Evolutionary conservation across 2,329 filamentous ascomycete species (phyloP), one percentile per base, ranked within the genome.

Genomic region (Penicillium griseofulvum): DNA sequence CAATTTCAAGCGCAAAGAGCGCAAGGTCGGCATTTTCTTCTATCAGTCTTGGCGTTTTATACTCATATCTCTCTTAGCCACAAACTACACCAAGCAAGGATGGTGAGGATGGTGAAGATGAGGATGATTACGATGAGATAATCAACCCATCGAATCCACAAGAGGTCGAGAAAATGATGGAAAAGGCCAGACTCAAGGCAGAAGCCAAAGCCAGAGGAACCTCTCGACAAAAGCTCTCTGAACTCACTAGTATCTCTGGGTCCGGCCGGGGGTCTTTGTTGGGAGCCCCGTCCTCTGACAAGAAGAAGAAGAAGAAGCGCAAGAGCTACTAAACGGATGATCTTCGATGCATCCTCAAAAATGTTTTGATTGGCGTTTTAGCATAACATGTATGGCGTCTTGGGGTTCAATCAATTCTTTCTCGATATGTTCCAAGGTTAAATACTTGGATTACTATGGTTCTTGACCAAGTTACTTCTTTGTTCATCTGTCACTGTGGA

Each of bases 1-100:
- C 8, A 71, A 71, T 44, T 76, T 71, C 49, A 74, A 69, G 60
- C 68, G 68, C 50, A 75, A 72, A 52, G 63, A 66, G 52, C 54
- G 49, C 14, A 47, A 54, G 51, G 67, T 67, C 47, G 41, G 71
- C 69, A 12, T 26, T 24, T 52, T 47, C n/a, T 12, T 49, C 14
- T 19, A 14, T 43, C 19, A 1, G 12, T 9, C 4, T 33, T 19
- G 8, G 8, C 12, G 24, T 45, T 33, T 52, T 28, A 8, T 52
- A 41, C 52, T 56, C 49, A 58, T 17, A 58, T 17, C 29, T 39
- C 4, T 37, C 19, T 19, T 16, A 54, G 54, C 28, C 29, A 33
- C 42, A 54, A 36, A 14, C 50, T 12, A 48, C 36, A 16, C 9
- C 52, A 26, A 49, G 36, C 43, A 39, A 55, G 55, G 49, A 55